Evolutionary conservation across 345 rosid genomes (phyloP), one percentile per base, ranked within the genome.

Genomic region (Viola odorata): DNA sequence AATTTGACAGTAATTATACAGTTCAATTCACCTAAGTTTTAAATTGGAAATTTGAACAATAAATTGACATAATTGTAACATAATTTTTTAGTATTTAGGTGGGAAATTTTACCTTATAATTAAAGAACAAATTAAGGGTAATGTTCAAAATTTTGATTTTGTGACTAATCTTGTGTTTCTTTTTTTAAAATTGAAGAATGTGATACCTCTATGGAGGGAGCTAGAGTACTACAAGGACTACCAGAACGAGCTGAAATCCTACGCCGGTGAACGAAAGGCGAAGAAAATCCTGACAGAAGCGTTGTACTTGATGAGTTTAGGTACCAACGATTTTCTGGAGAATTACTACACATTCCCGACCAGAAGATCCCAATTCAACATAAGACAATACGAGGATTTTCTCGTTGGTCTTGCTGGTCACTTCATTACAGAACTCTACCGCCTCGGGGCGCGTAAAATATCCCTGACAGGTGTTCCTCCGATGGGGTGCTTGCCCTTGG

Each of bases 241-340:
- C 63, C 97, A 84, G 45, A 65, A 49, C 3, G 79, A 62, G 53
- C 81, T 88, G 17, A 78, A 80, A 76, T 72, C 62, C 52, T 78
- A 69, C 51, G 61, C 84, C 2, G 94, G 89, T 0, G 58, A 72
- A n/a, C 72, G 79, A 55, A 71, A 61, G 65, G 96, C 95, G 1
- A 73, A 71, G n/a, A 70, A 69, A 13, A 54, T 84, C 45, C 48
- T 91, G 5, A 59, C 65, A 1, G 83, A 91, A 69, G 78, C 98
- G 36, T 66, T 86, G 62, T 80, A 88, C 78, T 49, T 86, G 37
- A 75, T 91, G 55, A 85, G 98, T 74, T 70, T 88, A 3, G 98
- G 98, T 67, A 88, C 95, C 48, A 91, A 91, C 42, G 96, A 91
- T 67, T 91, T 86, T 80, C 78, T 88, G 1, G 91, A 82, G 73